Evolutionary conservation across 2,329 filamentous ascomycete genomes (phyloP).

Genomic region (Neospermospora avenae): DNA sequence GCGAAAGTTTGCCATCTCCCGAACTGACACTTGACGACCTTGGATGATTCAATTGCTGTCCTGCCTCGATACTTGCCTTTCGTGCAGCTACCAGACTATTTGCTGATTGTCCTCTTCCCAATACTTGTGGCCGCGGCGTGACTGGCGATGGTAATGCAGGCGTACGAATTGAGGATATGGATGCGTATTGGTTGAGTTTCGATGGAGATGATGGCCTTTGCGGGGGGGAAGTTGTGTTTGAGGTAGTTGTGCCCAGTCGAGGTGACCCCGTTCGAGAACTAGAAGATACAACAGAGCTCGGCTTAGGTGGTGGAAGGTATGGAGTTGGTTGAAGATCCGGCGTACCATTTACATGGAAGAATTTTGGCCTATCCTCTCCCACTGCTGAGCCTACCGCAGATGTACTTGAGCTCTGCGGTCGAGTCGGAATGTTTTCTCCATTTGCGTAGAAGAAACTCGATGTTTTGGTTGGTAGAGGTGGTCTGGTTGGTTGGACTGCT

Average conservation of each 20-base stretch:
- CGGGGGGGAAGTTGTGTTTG: conserved; percentile 30
- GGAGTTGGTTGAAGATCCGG: conserved; percentile 45
- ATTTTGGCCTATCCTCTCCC: conserved; percentile 50
- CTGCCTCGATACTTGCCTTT: conserved; percentile 25
- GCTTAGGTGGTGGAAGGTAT: conserved; percentile 39
- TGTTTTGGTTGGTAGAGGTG: conserved; percentile 27
- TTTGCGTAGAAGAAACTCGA: conserved; percentile 48
- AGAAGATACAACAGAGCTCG: conserved; percentile 46
- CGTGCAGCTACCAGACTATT: conserved; percentile 21
- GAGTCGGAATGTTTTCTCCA: conserved; percentile 42
- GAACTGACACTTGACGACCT: conserved; percentile 31
- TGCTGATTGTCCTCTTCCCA: conserved; percentile 26
- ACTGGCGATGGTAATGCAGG: conserved; percentile 27
- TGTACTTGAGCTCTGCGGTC: conserved; percentile 26
- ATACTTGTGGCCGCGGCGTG: conserved; percentile 21
- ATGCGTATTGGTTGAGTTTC: conserved; percentile 39
- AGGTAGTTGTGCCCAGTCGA: conserved; percentile 38
- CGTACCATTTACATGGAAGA: conserved; percentile 71
- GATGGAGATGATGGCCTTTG: conserved; percentile 51
- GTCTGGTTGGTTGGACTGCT: conserved; percentile 31
- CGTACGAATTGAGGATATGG: conserved; percentile 23
- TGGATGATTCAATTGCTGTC: conserved; percentile 23
- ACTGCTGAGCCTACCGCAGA: conserved; percentile 32
- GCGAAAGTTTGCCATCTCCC: conserved; percentile 18
- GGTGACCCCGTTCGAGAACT: conserved; percentile 42